Base-by-base conservation (phyloP, 2,329 filamentous ascomycete species). In the Corinectria fuckeliana region DNA sequence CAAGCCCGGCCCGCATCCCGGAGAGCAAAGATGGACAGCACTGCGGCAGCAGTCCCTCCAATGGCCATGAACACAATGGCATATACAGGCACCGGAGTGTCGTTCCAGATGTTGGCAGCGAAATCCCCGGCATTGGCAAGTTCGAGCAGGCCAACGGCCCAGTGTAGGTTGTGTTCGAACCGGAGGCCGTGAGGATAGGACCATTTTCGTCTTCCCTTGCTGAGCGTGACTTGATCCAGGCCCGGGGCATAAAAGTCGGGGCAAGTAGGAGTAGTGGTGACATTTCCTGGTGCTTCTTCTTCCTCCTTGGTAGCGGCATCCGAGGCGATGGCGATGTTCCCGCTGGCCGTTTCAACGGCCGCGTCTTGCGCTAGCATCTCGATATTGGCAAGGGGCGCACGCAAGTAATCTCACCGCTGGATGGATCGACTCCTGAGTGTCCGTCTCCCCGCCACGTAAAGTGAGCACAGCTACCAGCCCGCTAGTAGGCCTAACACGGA, bases 71-170 rank as follows among this genome's bases (percentile, higher is more conserved):
- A 71, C 0, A 79, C 76, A 1, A 79, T 70, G 8, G 81, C 83
- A 49, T 80, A 80, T 1, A 68, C 62, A 0, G 83, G 83, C 0
- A 84, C 77, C 0, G 83, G 84, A 0, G 78, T 72, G 1, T 79
- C 62, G 62, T 86, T 86, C 81, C 82, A 86, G 1, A 86, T 78
- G 54, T 86, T 86, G 55, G 84, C 84, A 0, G 83, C 82, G 54
- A 86, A 86, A 63, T 86, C 84, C 2, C 79, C 78, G 0, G 82
- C 82, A 65, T 86, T 86, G 52, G 81, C 81, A 2, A 85, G 74
- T 60, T 86, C 84, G 16, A 86, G 78, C 47, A 81, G 81, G 1
- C 82, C 84, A 1, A 84, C 71, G 4, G 67, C 69, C 23, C 68
- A 67, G 20, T 68, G 60, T 1, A 76, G 66, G 16, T 76, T 69